Percentiles rank a stretch among this genome's conserved stretches.
These are phyloP conservation scores for Tetragonia tetragonoides DNA, from an alignment of 148 eudicot genomes.

Conservation along the genomic window DNA sequence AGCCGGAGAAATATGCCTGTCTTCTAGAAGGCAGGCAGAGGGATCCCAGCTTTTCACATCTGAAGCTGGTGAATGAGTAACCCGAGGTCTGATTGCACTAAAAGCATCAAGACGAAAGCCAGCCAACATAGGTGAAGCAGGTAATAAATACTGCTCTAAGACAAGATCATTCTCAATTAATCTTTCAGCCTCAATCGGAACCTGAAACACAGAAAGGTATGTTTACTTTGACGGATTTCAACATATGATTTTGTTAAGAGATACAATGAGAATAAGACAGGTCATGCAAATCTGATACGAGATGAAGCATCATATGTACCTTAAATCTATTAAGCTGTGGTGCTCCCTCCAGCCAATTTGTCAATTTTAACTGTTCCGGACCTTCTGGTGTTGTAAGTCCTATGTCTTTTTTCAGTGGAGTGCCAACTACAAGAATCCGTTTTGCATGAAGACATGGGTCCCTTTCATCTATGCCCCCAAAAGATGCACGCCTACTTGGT, in stretches of 20 bases:
- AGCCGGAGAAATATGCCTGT: slow-evolving; percentile 66
- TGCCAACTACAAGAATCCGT: slow-evolving; percentile 73
- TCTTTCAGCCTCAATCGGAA: slow-evolving; percentile 86
- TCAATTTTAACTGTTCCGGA: slow-evolving; percentile 61
- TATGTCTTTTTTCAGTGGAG: slow-evolving; percentile 46
- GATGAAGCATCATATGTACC: slow-evolving; percentile 41
- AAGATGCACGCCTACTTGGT: slow-evolving; percentile 69
- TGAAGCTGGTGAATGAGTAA: slow-evolving; percentile 73
- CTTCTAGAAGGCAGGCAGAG: slow-evolving; percentile 52
- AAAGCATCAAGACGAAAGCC: slow-evolving; percentile 93
- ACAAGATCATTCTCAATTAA: slow-evolving; percentile 67
- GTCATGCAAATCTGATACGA: neutral
- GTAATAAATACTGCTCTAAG: slow-evolving; percentile 73
- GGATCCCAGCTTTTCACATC: slow-evolving; percentile 40
- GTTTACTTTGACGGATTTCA: neutral
- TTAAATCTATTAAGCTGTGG: slow-evolving; percentile 81
- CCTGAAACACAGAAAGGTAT: slow-evolving; percentile 39
- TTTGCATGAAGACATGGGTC: slow-evolving; percentile 88
- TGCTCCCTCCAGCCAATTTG: slow-evolving; percentile 72
- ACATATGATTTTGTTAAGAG: neutral
- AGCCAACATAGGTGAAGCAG: slow-evolving; percentile 77
- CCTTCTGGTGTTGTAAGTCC: slow-evolving; percentile 47
- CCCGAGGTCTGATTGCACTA: slow-evolving; percentile 85
- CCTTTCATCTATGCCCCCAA: slow-evolving; percentile 60
- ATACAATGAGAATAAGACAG: no score